A percentile compares a stretch with the other conserved stretches of the same genome.
Conservation (phyloP, 139 green algal species). For the Gonium pectorale region DNA sequence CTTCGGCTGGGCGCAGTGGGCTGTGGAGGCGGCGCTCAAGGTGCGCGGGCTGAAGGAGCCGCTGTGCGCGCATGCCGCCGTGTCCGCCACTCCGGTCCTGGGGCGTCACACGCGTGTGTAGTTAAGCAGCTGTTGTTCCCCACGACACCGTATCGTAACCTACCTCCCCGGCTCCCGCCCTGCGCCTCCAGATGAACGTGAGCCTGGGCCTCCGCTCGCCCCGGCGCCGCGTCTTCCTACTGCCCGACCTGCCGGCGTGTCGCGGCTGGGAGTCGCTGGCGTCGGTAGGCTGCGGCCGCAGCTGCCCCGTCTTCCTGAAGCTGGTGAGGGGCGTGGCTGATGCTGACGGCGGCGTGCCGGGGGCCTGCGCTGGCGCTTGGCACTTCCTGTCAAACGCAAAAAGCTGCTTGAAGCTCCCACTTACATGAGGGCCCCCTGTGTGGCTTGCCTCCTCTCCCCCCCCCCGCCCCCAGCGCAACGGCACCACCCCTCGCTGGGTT, state of each 20-base stretch:
- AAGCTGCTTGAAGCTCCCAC: too few relatives aligned
- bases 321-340: not conserved
- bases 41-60: not conserved
- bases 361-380: too few relatives aligned
- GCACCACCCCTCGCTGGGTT: not conserved
- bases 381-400: too few relatives aligned
- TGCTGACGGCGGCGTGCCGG: not conserved
- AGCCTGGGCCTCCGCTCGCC: not conserved
- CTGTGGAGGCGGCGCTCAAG: not conserved
- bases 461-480: not conserved
- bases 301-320: slow-evolving; percentile 25
- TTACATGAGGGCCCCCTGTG: too few relatives aligned
- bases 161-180: too few relatives aligned
- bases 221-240: slow-evolving; percentile 5
- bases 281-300: slow-evolving; percentile 14
- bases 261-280: slow-evolving; percentile 1
- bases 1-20: slow-evolving; percentile 24
- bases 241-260: slow-evolving; percentile 33
- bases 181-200: too few relatives aligned
- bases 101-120: too few relatives aligned
- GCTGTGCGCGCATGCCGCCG: not conserved
- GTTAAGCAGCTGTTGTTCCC: too few relatives aligned
- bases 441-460: too few relatives aligned
- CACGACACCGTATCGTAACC: too few relatives aligned
- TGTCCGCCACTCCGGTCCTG: too few relatives aligned